Percentiles rank a stretch among this genome's conserved stretches.
Evolutionary conservation across 176 grass and related monocot species (phyloP).

Genomic region (Poa pratensis): DNA sequence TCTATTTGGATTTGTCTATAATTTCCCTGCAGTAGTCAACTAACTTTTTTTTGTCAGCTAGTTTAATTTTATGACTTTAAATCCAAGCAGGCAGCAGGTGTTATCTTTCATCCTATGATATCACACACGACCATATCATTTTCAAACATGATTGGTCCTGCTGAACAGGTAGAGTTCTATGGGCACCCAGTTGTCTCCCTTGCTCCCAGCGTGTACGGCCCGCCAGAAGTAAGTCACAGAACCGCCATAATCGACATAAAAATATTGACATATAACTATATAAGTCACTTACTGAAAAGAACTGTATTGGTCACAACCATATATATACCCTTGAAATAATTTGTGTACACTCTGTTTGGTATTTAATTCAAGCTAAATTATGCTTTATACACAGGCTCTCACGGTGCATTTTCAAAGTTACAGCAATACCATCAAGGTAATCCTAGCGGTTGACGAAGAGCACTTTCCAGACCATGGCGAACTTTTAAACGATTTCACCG

Average conservation of each 20-base stretch:
- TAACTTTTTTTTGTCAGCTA: not conserved
- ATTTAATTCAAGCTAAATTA: not conserved
- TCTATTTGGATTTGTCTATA: too few species aligned
- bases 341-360: not conserved
- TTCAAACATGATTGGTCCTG: not conserved
- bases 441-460: not conserved
- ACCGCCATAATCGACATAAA: not conserved
- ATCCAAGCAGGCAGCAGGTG: not conserved
- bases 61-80: not conserved
- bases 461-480: not conserved
- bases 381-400: not conserved
- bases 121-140: not conserved
- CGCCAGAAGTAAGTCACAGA: not conserved
- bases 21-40: too few species aligned
- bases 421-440: not conserved
- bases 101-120: not conserved
- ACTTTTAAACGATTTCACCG: not conserved
- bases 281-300: too few species aligned
- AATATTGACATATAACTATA: too few species aligned
- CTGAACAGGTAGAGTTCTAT: not conserved
- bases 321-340: not conserved
- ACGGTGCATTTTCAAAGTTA: not conserved
- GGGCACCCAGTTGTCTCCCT: not conserved
- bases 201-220: not conserved
- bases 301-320: too few species aligned